phyloP scores from a whole-genome alignment of 108 stramenopile genomes.

The Chaetoceros tenuissimus region DNA sequence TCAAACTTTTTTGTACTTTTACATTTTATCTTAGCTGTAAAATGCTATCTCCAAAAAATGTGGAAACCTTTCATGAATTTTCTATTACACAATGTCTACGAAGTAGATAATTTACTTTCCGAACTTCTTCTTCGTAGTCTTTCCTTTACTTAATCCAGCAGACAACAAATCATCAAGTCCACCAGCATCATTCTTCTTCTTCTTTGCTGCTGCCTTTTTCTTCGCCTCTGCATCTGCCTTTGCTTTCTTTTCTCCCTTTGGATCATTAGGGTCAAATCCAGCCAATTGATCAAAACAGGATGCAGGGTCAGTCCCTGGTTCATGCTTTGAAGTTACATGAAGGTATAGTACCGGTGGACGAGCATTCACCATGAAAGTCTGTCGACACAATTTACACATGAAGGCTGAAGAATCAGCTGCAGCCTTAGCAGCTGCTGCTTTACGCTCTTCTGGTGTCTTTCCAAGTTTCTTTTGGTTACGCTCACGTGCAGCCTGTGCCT shows the following conservation, averaged over 20 bases:
- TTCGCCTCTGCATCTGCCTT: conserved; percentile 7
- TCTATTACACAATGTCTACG: too few relatives aligned
- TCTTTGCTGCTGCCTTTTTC: conserved; percentile 5
- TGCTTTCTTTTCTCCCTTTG: conserved; percentile 34
- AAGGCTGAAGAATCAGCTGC: conserved; percentile 60
- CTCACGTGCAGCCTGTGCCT: conserved; percentile 73
- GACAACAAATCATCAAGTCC: conserved; percentile 41
- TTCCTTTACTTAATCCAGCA: conserved; percentile 43
- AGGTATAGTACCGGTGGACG: conserved; percentile 51
- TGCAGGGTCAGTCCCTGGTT: conserved; percentile 34
- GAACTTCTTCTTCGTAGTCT: conserved; percentile 8
- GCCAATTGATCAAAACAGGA: conserved; percentile 57
- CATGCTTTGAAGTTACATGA: conserved; percentile 74
- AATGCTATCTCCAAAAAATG: too few relatives aligned
- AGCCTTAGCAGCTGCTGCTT: conserved; percentile 68
- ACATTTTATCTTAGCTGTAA: too few relatives aligned
- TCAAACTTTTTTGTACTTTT: too few relatives aligned
- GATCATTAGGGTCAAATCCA: conserved; percentile 74
- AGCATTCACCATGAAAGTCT: conserved; percentile 89
- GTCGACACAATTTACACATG: conserved; percentile 72
- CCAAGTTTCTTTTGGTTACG: conserved; percentile 80
- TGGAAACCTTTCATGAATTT: too few relatives aligned
- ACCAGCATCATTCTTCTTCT: conserved; percentile 20
- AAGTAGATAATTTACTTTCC: background rate
- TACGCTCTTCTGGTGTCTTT: conserved; percentile 80